Evolutionary conservation across 208 protist genomes (phyloP).

Genomic region (Crithidia mellificae): DNA sequence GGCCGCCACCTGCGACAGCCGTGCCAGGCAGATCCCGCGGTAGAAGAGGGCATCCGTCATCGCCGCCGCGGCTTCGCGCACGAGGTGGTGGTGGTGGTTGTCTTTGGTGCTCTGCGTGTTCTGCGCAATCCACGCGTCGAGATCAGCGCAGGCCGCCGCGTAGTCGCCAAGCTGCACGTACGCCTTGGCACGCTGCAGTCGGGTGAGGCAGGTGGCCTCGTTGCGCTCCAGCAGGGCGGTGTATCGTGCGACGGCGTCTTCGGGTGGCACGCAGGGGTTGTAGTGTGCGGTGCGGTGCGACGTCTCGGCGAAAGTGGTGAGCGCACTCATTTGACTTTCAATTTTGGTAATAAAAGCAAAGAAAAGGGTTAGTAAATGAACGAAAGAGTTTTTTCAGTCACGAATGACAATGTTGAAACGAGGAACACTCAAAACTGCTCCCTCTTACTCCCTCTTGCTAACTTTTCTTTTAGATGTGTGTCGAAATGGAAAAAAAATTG

Average conservation of each 20-base stretch:
- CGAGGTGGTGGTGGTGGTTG: neutral
- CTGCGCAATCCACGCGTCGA: constrained; percentile 36
- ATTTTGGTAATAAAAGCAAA: constrained; percentile 1
- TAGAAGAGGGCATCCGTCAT: constrained; percentile 38
- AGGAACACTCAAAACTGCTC: too few relatives aligned
- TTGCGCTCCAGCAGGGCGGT: constrained; percentile 29
- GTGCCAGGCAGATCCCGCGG: constrained; percentile 55
- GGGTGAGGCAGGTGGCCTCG: constrained; percentile 20
- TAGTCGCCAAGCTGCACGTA: constrained; percentile 46
- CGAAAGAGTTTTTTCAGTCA: too few relatives aligned
- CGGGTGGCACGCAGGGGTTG: constrained; percentile 31
- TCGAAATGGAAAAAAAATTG: too few relatives aligned
- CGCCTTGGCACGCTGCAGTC: constrained; percentile 42
- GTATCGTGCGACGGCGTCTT: constrained; percentile 39
- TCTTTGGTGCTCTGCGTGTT: constrained; percentile 8
- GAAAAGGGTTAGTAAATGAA: too few relatives aligned
- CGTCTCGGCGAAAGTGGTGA: neutral
- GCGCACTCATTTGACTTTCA: neutral
- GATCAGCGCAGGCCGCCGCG: constrained; percentile 42
- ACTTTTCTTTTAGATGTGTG: too few relatives aligned
- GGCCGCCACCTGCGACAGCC: constrained; percentile 49
- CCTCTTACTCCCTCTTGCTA: too few relatives aligned
- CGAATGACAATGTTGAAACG: constrained; percentile 1
- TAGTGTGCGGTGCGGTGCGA: constrained; percentile 21
- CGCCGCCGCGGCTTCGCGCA: constrained; percentile 3